These are phyloP conservation scores for Hirsutella minnesotensis DNA, from an alignment of 2,329 filamentous ascomycete species.

Conservation along the genomic window DNA sequence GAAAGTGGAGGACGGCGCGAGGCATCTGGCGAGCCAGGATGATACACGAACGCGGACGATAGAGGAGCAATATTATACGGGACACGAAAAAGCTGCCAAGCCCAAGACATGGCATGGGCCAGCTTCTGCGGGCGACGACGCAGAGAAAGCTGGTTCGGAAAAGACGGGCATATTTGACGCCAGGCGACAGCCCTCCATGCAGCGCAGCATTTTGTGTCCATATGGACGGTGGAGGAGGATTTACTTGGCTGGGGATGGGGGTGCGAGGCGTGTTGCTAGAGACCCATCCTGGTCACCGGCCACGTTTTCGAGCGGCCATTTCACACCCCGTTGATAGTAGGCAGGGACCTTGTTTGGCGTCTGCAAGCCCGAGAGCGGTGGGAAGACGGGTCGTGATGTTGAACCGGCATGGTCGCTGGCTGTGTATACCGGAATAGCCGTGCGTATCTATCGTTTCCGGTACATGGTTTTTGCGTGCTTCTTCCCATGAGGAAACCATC, in stretches of 20 bases:
- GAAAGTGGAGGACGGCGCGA: not conserved
- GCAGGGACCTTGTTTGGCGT: not conserved
- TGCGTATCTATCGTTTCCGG: too few relatives aligned
- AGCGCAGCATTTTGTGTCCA: not conserved
- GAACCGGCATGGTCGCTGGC: not conserved
- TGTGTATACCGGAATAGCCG: too few relatives aligned
- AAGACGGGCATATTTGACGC: too few relatives aligned
- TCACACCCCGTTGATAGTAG: not conserved
- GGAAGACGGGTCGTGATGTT: not conserved
- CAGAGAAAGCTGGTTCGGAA: not conserved
- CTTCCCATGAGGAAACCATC: too few relatives aligned
- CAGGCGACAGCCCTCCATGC: too few relatives aligned
- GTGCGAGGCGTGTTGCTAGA: constrained; percentile 1
- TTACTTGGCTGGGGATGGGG: not conserved
- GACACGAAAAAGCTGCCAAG: not conserved
- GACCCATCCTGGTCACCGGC: not conserved
- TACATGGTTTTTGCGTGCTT: too few relatives aligned
- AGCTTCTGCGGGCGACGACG: not conserved
- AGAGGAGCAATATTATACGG: not conserved
- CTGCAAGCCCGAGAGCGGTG: not conserved
- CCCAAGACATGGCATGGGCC: not conserved
- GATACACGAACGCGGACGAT: not conserved
- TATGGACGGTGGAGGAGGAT: not conserved
- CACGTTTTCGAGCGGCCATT: constrained; percentile 1
- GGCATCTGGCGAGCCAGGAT: constrained; percentile 1